phyloP scores from a whole-genome alignment of 1,284 basidiomycete genomes.

The Ceratobasidium papillatum region DNA sequence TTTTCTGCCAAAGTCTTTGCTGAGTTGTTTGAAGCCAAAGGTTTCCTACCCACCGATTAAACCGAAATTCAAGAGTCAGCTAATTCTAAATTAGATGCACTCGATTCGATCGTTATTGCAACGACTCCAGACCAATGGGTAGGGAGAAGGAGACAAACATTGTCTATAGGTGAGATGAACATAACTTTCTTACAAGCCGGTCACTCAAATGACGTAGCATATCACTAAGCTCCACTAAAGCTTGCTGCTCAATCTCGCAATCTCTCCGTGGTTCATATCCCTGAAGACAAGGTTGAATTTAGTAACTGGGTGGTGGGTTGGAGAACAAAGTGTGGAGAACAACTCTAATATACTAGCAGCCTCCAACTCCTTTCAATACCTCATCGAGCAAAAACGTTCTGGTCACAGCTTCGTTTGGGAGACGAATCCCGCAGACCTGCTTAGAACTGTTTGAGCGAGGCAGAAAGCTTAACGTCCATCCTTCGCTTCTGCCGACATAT shows the following conservation, averaged over 20 bases:
- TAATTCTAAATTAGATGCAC: constrained; percentile 44
- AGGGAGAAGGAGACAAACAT: constrained; percentile 45
- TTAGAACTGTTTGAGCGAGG: constrained; percentile 54
- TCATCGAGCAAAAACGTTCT: constrained; percentile 49
- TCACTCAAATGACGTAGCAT: constrained; percentile 1
- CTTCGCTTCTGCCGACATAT: constrained; percentile 61
- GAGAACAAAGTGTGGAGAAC: constrained; percentile 20
- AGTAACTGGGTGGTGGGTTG: constrained; percentile 41
- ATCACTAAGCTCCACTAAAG: constrained; percentile 42
- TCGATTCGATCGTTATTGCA: constrained; percentile 48
- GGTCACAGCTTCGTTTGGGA: constrained; percentile 65
- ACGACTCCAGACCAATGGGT: constrained; percentile 49
- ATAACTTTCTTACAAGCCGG: background rate
- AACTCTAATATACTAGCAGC: constrained; percentile 38
- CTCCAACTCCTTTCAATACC: constrained; percentile 46
- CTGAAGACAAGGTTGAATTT: constrained; percentile 39
- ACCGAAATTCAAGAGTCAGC: background rate
- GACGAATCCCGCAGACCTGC: constrained; percentile 58
- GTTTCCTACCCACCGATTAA: constrained; percentile 44
- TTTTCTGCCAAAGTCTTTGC: constrained; percentile 54
- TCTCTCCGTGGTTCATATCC: constrained; percentile 36
- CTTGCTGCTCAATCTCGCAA: constrained; percentile 44
- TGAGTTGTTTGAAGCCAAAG: constrained; percentile 50
- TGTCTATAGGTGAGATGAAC: constrained; percentile 39
- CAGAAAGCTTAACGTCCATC: constrained; percentile 64